Base-by-base conservation (phyloP, 345 rosid genomes). In the Diplotaxis tenuifolia region DNA sequence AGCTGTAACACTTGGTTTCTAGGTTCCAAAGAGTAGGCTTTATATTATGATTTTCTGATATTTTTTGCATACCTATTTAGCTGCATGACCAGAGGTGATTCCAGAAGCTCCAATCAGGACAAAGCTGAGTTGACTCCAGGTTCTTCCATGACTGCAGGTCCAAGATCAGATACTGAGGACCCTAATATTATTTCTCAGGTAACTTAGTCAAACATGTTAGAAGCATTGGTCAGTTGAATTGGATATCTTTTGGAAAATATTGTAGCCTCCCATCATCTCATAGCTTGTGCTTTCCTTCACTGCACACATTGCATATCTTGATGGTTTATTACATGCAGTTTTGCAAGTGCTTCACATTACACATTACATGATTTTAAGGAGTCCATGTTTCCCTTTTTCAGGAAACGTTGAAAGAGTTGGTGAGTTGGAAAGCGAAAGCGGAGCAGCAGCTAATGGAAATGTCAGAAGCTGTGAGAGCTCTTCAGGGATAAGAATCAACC, bases 401-500 rank as follows among this genome's bases (percentile, higher is more conserved):
- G 97, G 94, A 88, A 79, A 85, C 79, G 79, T 73, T 79, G 59
- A 87, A 90, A 78, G 97, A 94, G 78, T 68, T 86, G 73, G 66
- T 79, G 69, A 82, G 86, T 29, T 91, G 98, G 98, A 94, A 86
- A 80, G 86, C 76, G 19, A 88, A 89, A 81, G 81, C 84, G 59
- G 97, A 91, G 77, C 85, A 88, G 74, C 98, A 86, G 84, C 79
- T 94, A 75, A 71, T 71, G 42, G 93, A 89, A 74, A 74, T 88
- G 36, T 78, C 87, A 23, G 81, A 81, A 74, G 63, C 91, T 9
- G 77, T 91, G 47, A 67, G 75, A 52, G 84, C 70, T 42, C 68
- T 91, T 80, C 85, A 86, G 85, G 70, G 81, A 56, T 72, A 87
- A 42, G 38, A 81, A 69, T 74, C 79, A 78, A 42, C 8, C 66